Evolutionary conservation across 306 rosid species (phyloP).

Genomic region (Cicer pinnatifidum): DNA sequence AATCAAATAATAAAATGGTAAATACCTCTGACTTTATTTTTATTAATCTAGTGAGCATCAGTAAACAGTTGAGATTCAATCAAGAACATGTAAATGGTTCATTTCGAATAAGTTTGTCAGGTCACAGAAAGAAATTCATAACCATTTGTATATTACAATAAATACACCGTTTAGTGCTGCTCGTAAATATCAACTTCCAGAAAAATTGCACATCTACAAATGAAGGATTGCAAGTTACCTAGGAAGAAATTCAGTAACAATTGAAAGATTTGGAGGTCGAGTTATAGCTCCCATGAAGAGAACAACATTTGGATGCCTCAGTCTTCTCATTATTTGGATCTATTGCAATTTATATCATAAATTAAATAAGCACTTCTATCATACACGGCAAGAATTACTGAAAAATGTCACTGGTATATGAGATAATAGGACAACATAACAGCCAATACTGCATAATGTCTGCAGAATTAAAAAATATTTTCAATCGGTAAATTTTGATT

Average conservation of each 20-base stretch:
- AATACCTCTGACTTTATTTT: background rate
- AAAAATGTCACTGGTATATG: constrained; percentile 2
- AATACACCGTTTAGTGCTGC: background rate
- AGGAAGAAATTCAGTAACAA: constrained; percentile 96
- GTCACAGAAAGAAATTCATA: constrained; percentile 32
- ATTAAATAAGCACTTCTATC: constrained; percentile 42
- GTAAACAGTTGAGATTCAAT: constrained; percentile 14
- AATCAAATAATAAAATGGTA: constrained; percentile 20
- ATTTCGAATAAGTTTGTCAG: background rate
- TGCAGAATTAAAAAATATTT: constrained; percentile 22
- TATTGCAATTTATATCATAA: constrained; percentile 54
- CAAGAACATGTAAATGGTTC: constrained; percentile 3
- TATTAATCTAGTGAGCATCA: constrained; percentile 12
- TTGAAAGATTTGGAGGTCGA: constrained; percentile 93
- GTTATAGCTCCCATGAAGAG: constrained; percentile 99
- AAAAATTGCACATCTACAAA: constrained; percentile 39
- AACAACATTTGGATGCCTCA: constrained; percentile 99
- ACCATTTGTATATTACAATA: constrained; percentile 13
- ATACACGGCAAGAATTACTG: constrained; percentile 14
- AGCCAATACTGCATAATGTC: constrained; percentile 1
- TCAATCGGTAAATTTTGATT: constrained; percentile 23
- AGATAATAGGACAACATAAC: background rate
- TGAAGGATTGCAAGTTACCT: constrained; percentile 63
- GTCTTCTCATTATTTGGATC: constrained; percentile 90
- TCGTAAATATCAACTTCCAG: constrained; percentile 37